Evolutionary conservation across 371 early-diverging fungal species (phyloP).

Genomic region (Haplosporangium sp.): DNA sequence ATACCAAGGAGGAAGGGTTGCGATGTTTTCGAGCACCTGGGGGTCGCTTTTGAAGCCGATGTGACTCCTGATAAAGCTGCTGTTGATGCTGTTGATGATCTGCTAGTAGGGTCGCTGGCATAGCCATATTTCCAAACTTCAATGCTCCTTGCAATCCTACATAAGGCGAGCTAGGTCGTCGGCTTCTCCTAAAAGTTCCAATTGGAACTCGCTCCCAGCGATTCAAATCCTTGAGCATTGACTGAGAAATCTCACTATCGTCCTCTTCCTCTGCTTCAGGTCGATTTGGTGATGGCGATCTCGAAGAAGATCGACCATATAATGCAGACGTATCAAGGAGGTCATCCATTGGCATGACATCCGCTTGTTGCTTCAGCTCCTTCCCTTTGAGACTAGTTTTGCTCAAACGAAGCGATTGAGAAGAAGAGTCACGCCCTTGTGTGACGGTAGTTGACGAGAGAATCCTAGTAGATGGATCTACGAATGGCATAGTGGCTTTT

Average conservation of each 20-base stretch:
- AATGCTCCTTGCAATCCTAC: slow-evolving; percentile 45
- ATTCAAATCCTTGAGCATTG: slow-evolving; percentile 63
- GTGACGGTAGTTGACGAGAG: neutral
- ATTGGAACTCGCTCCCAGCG: slow-evolving; percentile 75
- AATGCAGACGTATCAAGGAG: slow-evolving; percentile 70
- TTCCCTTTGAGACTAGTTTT: slow-evolving; percentile 34
- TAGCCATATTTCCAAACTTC: slow-evolving; percentile 45
- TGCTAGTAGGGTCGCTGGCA: slow-evolving; percentile 40
- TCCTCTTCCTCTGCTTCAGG: slow-evolving; percentile 8
- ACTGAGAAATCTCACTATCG: slow-evolving; percentile 56
- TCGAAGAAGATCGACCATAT: slow-evolving; percentile 62
- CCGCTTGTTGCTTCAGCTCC: slow-evolving; percentile 16
- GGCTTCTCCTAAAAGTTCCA: slow-evolving; percentile 65
- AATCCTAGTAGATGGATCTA: slow-evolving; percentile 31
- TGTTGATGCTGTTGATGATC: slow-evolving; percentile 38
- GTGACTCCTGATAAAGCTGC: slow-evolving; percentile 21
- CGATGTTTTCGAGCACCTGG: slow-evolving; percentile 20
- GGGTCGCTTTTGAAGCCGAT: slow-evolving; percentile 12
- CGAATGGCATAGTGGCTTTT: slow-evolving; percentile 31
- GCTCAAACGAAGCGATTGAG: slow-evolving; percentile 8
- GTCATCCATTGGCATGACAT: slow-evolving; percentile 68
- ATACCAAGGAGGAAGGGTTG: slow-evolving; percentile 11
- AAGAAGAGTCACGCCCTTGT: neutral
- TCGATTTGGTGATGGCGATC: slow-evolving; percentile 64
- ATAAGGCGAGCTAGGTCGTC: slow-evolving; percentile 43